Conservation (phyloP, 2,329 filamentous ascomycete species). For the Exophiala viscosa region DNA sequence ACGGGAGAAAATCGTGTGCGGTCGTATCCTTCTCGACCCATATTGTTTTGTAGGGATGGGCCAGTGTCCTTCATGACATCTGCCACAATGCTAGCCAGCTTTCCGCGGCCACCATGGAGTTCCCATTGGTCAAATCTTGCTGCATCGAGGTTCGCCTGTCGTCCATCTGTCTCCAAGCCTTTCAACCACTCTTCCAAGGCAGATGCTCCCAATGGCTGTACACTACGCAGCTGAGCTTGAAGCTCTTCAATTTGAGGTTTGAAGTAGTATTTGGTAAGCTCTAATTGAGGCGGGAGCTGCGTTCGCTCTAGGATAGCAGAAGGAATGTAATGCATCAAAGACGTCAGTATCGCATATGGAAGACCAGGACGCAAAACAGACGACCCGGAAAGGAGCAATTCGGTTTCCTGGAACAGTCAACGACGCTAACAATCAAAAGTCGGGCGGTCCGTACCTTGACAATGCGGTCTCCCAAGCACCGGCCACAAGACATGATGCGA, state of each 20-base stretch:
- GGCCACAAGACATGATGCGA: slow-evolving; percentile 61
- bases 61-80: neutral
- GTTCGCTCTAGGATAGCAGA: slow-evolving; percentile 53
- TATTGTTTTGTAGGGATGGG: neutral
- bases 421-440: slow-evolving; percentile 24
- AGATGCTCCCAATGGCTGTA: slow-evolving; percentile 63
- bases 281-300: slow-evolving; percentile 44
- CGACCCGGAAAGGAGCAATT: slow-evolving; percentile 62
- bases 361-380: slow-evolving; percentile 65
- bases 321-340: slow-evolving; percentile 58
- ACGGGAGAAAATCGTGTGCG: too few species aligned
- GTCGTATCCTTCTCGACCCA: neutral
- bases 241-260: slow-evolving; percentile 61
- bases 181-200: slow-evolving; percentile 75
- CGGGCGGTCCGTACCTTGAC: slow-evolving; percentile 57
- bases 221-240: slow-evolving; percentile 59
- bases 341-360: slow-evolving; percentile 63
- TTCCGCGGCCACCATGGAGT: slow-evolving; percentile 35
- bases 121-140: slow-evolving; percentile 75
- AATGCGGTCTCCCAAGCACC: slow-evolving; percentile 59
- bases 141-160: slow-evolving; percentile 57
- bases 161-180: slow-evolving; percentile 63
- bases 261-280: slow-evolving; percentile 65
- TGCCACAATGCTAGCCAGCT: neutral
- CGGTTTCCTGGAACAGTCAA: slow-evolving; percentile 58